Evolutionary conservation across 805 yeast genomes (phyloP).

Genomic region (Ogataea pignaliae): DNA sequence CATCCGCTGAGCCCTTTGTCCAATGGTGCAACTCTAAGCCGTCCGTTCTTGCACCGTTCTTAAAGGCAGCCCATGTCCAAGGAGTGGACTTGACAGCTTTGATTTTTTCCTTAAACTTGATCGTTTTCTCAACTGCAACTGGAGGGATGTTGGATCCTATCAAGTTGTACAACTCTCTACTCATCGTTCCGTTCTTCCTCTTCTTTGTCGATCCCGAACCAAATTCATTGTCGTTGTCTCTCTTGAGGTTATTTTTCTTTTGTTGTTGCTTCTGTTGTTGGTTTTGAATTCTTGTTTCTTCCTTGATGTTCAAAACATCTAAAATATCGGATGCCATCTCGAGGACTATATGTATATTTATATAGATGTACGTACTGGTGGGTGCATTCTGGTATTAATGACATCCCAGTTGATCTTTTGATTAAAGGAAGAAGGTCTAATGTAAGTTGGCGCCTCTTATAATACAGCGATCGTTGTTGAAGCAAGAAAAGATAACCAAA

Average conservation of each 20-base stretch:
- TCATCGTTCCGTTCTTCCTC: slow-evolving; percentile 58
- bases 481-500: neutral
- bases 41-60: slow-evolving; percentile 47
- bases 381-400: neutral
- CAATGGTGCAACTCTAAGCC: slow-evolving; percentile 67
- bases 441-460: too few relatives aligned
- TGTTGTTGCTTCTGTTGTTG: slow-evolving; percentile 33
- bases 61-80: slow-evolving; percentile 71
- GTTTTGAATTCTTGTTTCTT: slow-evolving; percentile 34
- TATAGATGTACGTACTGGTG: too few relatives aligned
- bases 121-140: slow-evolving; percentile 45
- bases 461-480: too few relatives aligned
- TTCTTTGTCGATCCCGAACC: slow-evolving; percentile 27
- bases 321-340: slow-evolving; percentile 54
- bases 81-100: slow-evolving; percentile 66
- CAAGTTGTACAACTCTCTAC: slow-evolving; percentile 81
- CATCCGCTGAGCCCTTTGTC: slow-evolving; percentile 63
- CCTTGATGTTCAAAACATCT: slow-evolving; percentile 69
- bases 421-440: neutral
- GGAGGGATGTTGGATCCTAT: slow-evolving; percentile 94
- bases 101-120: slow-evolving; percentile 59
- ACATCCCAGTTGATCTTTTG: neutral
- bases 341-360: neutral
- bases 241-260: slow-evolving; percentile 17
- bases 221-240: slow-evolving; percentile 10